phyloP scores from a whole-genome alignment of 208 protist genomes.

The Trypanosoma lewisi region DNA sequence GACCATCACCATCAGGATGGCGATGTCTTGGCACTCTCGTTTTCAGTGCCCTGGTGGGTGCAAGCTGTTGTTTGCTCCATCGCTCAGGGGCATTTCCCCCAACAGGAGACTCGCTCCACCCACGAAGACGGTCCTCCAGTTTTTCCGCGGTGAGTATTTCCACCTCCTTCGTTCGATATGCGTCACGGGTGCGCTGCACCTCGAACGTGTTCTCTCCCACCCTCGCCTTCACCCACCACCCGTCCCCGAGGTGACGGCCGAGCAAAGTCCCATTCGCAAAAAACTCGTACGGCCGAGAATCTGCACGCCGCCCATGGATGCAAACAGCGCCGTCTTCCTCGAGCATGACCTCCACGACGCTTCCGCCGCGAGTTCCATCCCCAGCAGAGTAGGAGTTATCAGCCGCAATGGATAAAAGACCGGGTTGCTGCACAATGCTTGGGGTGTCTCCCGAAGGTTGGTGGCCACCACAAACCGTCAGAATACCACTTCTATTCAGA shows the following conservation, averaged over 20 bases:
- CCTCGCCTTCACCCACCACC: slow-evolving; percentile 72
- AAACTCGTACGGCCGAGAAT: slow-evolving; percentile 50
- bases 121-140: slow-evolving; percentile 30
- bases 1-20: no score
- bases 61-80: slow-evolving; percentile 19
- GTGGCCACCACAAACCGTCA: slow-evolving; percentile 75
- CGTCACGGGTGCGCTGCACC: slow-evolving; percentile 53
- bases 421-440: slow-evolving; percentile 64
- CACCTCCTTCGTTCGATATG: slow-evolving; percentile 45
- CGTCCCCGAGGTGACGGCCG: slow-evolving; percentile 49
- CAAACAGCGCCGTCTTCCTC: slow-evolving; percentile 30
- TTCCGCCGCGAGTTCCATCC: slow-evolving; percentile 43
- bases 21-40: no score
- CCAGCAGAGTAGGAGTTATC: slow-evolving; percentile 86
- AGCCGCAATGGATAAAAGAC: slow-evolving; percentile 55
- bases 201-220: slow-evolving; percentile 38
- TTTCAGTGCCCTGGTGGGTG: no score
- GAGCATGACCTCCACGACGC: slow-evolving; percentile 64
- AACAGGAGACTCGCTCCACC: slow-evolving; percentile 26
- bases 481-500: slow-evolving; percentile 66
- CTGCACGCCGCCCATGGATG: slow-evolving; percentile 45
- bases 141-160: slow-evolving; percentile 26
- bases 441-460: slow-evolving; percentile 80
- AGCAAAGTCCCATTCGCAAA: slow-evolving; percentile 29
- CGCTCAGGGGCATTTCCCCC: slow-evolving; percentile 29